Percentiles rank a stretch among this genome's conserved stretches.
phyloP scores from a whole-genome alignment of 805 yeast species.

The Kazachstania bromeliacearum region DNA sequence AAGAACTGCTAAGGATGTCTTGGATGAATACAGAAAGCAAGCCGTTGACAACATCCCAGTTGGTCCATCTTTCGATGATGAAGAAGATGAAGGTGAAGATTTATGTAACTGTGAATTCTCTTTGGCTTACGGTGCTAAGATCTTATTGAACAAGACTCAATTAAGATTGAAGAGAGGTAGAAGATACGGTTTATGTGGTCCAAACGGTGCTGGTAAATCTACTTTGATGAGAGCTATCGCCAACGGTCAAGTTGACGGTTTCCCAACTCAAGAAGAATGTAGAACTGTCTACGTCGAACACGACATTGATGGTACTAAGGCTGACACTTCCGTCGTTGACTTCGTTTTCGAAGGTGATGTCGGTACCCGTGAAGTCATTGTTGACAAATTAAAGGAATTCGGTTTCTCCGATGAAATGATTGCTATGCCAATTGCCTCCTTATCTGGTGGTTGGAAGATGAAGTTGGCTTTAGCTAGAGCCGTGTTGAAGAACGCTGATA shows the following conservation, averaged over 20 bases:
- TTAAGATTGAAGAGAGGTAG: conserved; percentile 97
- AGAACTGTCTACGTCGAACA: conserved; percentile 99
- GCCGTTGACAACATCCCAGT: conserved; percentile 97
- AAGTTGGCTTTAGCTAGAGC: conserved; percentile 99
- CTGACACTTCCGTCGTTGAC: conserved; percentile 88
- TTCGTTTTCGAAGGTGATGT: conserved; percentile 74
- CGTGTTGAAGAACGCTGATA: conserved; percentile 96
- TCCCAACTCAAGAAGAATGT: conserved; percentile 99
- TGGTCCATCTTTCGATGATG: conserved; percentile 92
- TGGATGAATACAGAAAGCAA: conserved; percentile 91
- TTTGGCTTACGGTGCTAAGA: conserved; percentile 99
- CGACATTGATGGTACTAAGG: conserved; percentile 97
- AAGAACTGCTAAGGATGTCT: conserved; percentile 77
- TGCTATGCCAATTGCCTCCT: conserved; percentile 85
- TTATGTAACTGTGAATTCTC: conserved; percentile 99
- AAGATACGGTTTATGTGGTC: conserved; percentile 99
- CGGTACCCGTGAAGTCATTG: conserved; percentile 65
- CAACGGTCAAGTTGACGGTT: conserved; percentile 98
- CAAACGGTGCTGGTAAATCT: conserved; percentile 99
- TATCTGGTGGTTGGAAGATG: conserved; percentile 99
- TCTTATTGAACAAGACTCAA: conserved; percentile 98
- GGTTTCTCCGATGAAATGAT: conserved; percentile 92
- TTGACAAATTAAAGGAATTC: conserved; percentile 75
- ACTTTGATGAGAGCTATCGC: conserved; percentile 97
- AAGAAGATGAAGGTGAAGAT: conserved; percentile 98